A percentile compares a stretch with the other conserved stretches of the same genome.
Conservation (phyloP, 225 moss, liverwort and hornwort species). For the Pseudoscleropodium purum region DNA sequence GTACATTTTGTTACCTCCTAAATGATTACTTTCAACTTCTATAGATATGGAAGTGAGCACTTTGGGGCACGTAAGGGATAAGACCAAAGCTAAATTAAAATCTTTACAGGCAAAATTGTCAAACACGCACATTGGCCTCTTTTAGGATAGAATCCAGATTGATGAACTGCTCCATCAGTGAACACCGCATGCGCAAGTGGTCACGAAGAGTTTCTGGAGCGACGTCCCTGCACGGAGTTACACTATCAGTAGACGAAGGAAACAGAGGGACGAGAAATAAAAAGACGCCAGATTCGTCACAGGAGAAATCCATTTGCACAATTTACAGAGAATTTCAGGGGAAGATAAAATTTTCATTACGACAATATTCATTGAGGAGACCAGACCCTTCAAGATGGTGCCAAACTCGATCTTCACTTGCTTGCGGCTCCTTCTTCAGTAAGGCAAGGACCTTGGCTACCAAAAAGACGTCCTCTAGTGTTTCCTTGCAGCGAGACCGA, state of each 20-base stretch:
- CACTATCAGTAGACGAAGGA: neutral
- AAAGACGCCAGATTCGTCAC: neutral
- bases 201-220: neutral
- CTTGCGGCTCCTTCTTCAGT: conserved; percentile 27
- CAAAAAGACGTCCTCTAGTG: neutral
- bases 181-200: neutral
- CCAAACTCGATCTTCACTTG: conserved; percentile 27
- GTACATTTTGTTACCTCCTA: neutral
- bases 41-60: neutral
- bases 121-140: conserved; percentile 19
- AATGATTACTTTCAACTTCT: neutral
- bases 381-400: conserved; percentile 25
- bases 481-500: conserved; percentile 6
- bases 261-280: neutral
- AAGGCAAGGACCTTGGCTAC: conserved; percentile 20
- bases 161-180: conserved; percentile 23
- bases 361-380: neutral
- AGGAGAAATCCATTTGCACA: neutral
- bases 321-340: neutral
- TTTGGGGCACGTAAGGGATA: neutral
- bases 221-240: conserved; percentile 14
- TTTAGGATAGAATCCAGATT: conserved; percentile 15
- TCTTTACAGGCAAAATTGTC: neutral
- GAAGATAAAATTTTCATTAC: neutral
- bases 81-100: neutral